These are phyloP conservation scores for Saksenaea vasiformis DNA, from an alignment of 371 early-diverging fungal genomes.

Conservation along the genomic window DNA sequence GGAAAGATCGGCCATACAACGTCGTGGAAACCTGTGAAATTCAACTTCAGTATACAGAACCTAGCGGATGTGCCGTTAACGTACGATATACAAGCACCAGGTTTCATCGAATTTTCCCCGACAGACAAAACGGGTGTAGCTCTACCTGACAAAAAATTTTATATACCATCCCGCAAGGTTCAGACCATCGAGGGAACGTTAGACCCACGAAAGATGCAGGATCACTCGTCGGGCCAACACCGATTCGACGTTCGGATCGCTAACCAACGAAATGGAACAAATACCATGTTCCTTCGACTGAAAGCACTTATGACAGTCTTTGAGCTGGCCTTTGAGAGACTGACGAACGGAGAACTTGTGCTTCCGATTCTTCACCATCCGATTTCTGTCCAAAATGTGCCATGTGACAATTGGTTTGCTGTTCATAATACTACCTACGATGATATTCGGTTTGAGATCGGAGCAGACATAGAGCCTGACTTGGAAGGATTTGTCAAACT, in stretches of 20 bases:
- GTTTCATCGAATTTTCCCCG: slow-evolving; percentile 45
- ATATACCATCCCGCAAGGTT: slow-evolving; percentile 41
- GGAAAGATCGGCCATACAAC: slow-evolving; percentile 81
- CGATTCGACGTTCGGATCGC: slow-evolving; percentile 52
- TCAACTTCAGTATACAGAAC: slow-evolving; percentile 66
- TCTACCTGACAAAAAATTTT: slow-evolving; percentile 22
- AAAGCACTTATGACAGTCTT: slow-evolving; percentile 68
- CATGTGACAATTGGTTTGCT: slow-evolving; percentile 85
- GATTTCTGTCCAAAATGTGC: slow-evolving; percentile 47
- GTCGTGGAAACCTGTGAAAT: slow-evolving; percentile 66
- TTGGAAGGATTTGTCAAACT: slow-evolving; percentile 63
- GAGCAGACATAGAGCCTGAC: slow-evolving; percentile 61
- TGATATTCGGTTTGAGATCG: slow-evolving; percentile 81
- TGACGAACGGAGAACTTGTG: slow-evolving; percentile 66
- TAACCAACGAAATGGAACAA: slow-evolving; percentile 72
- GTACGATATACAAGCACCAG: slow-evolving; percentile 62
- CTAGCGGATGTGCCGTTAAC: slow-evolving; percentile 63
- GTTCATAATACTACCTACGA: slow-evolving; percentile 75
- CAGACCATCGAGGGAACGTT: slow-evolving; percentile 54
- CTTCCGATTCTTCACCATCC: slow-evolving; percentile 77
- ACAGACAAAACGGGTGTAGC: slow-evolving; percentile 13
- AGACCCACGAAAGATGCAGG: slow-evolving; percentile 59
- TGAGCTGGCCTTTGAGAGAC: slow-evolving; percentile 78
- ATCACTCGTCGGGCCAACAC: slow-evolving; percentile 54
- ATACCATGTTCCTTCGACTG: slow-evolving; percentile 56